Evolutionary conservation across 148 eudicot species (phyloP).

Genomic region (Spergularia bocconei): DNA sequence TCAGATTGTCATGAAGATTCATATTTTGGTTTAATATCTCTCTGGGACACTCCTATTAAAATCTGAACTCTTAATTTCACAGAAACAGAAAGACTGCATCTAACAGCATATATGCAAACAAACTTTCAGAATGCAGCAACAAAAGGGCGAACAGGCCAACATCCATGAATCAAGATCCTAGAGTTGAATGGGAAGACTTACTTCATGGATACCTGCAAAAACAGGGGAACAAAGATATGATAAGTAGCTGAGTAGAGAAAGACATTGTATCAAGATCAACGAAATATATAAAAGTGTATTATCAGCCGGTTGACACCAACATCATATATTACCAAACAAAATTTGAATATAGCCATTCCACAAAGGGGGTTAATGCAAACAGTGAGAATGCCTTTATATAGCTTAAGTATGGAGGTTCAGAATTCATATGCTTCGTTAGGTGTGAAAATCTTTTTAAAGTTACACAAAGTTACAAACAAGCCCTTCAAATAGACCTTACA

Average conservation of each 20-base stretch:
- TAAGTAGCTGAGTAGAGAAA: neutral
- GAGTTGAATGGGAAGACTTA: constrained; percentile 39
- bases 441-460: neutral
- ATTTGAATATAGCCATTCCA: neutral
- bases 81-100: neutral
- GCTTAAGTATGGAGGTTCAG: neutral
- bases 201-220: constrained; percentile 97
- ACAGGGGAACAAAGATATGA: constrained; percentile 18
- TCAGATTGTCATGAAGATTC: neutral
- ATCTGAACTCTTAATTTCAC: too few relatives aligned
- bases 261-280: constrained; percentile 5
- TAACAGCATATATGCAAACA: neutral
- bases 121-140: neutral
- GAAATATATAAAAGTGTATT: neutral
- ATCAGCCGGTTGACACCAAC: neutral
- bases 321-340: neutral
- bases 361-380: neutral
- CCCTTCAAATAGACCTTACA: neutral
- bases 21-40: neutral
- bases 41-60: neutral
- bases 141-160: constrained; percentile 10
- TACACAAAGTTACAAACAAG: neutral
- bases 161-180: neutral
- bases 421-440: neutral
- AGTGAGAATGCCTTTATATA: neutral